These are phyloP conservation scores for Ustilago trichophora DNA, from an alignment of 1,284 basidiomycete genomes.

Conservation along the genomic window DNA sequence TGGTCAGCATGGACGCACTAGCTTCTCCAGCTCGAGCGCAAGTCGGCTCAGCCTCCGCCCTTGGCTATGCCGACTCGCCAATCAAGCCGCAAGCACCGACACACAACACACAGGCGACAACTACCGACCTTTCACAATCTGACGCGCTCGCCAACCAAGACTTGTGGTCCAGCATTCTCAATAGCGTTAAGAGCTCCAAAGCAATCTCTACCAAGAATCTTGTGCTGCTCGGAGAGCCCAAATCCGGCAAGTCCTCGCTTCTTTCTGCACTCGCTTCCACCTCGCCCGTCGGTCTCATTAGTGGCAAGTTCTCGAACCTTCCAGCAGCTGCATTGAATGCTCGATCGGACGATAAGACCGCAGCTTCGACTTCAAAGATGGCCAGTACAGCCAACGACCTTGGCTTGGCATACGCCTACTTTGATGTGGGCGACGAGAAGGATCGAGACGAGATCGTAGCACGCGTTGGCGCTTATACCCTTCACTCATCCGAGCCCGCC, in stretches of 20 bases:
- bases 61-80: slow-evolving; percentile 12
- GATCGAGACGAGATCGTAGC: slow-evolving; percentile 55
- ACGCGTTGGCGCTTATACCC: slow-evolving; percentile 81
- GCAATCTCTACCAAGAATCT: slow-evolving; percentile 86
- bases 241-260: slow-evolving; percentile 79
- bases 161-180: slow-evolving; percentile 88
- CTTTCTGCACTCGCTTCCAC: slow-evolving; percentile 72
- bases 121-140: slow-evolving; percentile 1
- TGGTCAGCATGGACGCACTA: slow-evolving; percentile 8
- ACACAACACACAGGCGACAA: background rate
- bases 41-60: slow-evolving; percentile 1
- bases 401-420: slow-evolving; percentile 57
- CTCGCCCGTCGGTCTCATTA: slow-evolving; percentile 66
- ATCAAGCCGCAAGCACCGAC: slow-evolving; percentile 7
- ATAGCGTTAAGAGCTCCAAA: slow-evolving; percentile 83
- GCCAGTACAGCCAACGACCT: slow-evolving; percentile 23
- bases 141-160: slow-evolving; percentile 68
- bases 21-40: slow-evolving; percentile 15
- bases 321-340: background rate
- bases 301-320: slow-evolving; percentile 8
- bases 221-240: slow-evolving; percentile 77
- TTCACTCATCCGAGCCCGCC: slow-evolving; percentile 79
- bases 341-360: slow-evolving; percentile 1
- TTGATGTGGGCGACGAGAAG: slow-evolving; percentile 59
- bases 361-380: slow-evolving; percentile 1